These are phyloP conservation scores for Hypomontagnella submonticulosa DNA, from an alignment of 495 filamentous ascomycete genomes.

Conservation along the genomic window DNA sequence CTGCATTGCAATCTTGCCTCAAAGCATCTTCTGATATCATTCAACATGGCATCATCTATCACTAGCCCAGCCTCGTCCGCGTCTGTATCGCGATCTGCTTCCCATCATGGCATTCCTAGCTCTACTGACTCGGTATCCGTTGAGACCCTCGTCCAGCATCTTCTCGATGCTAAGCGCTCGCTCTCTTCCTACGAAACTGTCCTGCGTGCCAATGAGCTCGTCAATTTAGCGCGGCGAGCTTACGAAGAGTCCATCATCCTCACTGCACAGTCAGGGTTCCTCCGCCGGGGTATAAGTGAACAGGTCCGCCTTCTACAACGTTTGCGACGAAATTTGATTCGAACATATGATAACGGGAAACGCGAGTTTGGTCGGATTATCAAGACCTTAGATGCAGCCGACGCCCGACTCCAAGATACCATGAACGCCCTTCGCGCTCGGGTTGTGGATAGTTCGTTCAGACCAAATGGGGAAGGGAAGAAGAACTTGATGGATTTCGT, in stretches of 20 bases:
- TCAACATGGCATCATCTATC: slow-evolving; percentile 42
- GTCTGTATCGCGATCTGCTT: slow-evolving; percentile 39
- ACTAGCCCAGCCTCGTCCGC: slow-evolving; percentile 40
- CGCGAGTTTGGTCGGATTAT: slow-evolving; percentile 68
- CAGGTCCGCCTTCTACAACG: slow-evolving; percentile 76
- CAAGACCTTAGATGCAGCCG: slow-evolving; percentile 76
- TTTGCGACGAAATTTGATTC: slow-evolving; percentile 70
- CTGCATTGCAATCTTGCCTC: slow-evolving; percentile 14
- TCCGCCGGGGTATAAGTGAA: slow-evolving; percentile 75
- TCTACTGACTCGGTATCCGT: slow-evolving; percentile 59
- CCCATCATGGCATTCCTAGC: slow-evolving; percentile 27
- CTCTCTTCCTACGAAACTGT: slow-evolving; percentile 88
- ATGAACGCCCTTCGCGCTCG: slow-evolving; percentile 76
- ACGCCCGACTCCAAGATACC: slow-evolving; percentile 75
- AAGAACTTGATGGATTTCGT: slow-evolving; percentile 90
- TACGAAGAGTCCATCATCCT: slow-evolving; percentile 85
- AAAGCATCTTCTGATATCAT: slow-evolving; percentile 8
- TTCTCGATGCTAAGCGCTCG: slow-evolving; percentile 89
- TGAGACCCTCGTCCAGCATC: slow-evolving; percentile 80
- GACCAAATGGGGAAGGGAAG: slow-evolving; percentile 71
- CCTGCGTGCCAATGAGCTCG: slow-evolving; percentile 87
- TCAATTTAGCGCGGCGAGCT: slow-evolving; percentile 76
- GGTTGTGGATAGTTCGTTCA: slow-evolving; percentile 77
- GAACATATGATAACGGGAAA: slow-evolving; percentile 58
- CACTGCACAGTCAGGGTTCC: slow-evolving; percentile 78